Evolutionary conservation across 2,329 filamentous ascomycete genomes (phyloP).

Genomic region (Monosporascus sp.): DNA sequence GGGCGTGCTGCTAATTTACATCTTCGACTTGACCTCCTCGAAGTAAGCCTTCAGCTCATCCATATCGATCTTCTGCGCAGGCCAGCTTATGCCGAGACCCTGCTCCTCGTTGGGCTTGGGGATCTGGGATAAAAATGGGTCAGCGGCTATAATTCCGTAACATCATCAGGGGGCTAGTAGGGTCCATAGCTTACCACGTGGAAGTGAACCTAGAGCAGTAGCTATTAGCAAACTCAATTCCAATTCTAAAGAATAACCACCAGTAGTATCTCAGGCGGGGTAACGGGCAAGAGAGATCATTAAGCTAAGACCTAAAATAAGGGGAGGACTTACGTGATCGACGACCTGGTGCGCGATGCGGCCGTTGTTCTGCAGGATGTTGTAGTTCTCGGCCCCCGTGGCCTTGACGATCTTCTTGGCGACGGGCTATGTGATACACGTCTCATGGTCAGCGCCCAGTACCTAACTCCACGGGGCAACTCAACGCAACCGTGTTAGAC

Average conservation of each 20-base stretch:
- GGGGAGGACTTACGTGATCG: conserved; percentile 65
- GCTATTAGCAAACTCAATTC: conserved; percentile 2
- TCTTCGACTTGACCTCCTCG: conserved; percentile 85
- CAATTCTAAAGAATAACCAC: too few species aligned
- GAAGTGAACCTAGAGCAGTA: conserved; percentile 66
- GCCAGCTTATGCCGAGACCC: conserved; percentile 78
- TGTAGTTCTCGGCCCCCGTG: conserved; percentile 74
- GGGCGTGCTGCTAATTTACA: conserved; percentile 45
- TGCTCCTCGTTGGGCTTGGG: conserved; percentile 84
- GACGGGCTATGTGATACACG: conserved; percentile 48
- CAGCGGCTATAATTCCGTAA: neutral
- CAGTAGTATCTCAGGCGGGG: conserved; percentile 1
- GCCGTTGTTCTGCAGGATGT: conserved; percentile 95
- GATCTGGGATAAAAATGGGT: conserved; percentile 52
- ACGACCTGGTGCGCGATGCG: conserved; percentile 86
- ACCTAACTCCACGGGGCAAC: neutral
- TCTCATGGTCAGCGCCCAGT: neutral
- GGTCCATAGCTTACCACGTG: conserved; percentile 63
- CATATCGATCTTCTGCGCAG: conserved; percentile 70
- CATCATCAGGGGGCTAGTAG: too few species aligned
- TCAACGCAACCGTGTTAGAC: neutral
- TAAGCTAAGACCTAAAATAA: neutral
- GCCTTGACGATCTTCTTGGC: conserved; percentile 82
- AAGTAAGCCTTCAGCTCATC: conserved; percentile 71
- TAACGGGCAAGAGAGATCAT: neutral